phyloP scores from a whole-genome alignment of 352 stramenopile species.

The Pythium diclinum region DNA sequence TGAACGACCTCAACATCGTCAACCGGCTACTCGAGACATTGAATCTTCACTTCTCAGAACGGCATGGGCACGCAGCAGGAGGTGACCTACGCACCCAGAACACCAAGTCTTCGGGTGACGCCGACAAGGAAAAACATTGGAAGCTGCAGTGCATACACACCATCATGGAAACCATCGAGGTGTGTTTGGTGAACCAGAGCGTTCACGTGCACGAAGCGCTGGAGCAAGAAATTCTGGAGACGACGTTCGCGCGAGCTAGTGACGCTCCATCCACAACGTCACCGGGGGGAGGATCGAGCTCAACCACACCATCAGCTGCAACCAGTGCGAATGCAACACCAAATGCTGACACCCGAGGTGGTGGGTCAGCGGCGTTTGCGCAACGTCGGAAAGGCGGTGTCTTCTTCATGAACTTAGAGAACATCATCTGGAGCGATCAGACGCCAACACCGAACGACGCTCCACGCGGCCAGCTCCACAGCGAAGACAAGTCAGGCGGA shows the following conservation, averaged over 20 bases:
- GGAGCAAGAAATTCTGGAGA: conserved; percentile 69
- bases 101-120: conserved; percentile 27
- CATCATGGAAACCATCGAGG: conserved; percentile 69
- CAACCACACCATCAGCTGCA: not conserved
- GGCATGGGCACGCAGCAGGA: not conserved
- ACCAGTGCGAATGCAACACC: not conserved
- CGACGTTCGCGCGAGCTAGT: conserved; percentile 47
- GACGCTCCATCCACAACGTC: conserved; percentile 14
- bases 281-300: not conserved
- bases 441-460: conserved; percentile 11
- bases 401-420: conserved; percentile 73
- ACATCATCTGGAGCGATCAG: conserved; percentile 83
- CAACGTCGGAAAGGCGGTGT: conserved; percentile 47
- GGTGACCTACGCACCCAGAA: conserved; percentile 31
- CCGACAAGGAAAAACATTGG: conserved; percentile 63
- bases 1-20: conserved; percentile 65
- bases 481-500: conserved; percentile 8
- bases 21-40: conserved; percentile 66
- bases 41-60: conserved; percentile 40
- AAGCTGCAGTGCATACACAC: conserved; percentile 75
- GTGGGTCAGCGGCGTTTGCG: conserved; percentile 16
- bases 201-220: conserved; percentile 61
- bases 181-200: conserved; percentile 77
- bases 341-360: conserved; percentile 1
- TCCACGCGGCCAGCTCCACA: conserved; percentile 18